Evolutionary conservation across 2,329 filamentous ascomycete species (phyloP).

Genomic region (Laburnicola sp.): DNA sequence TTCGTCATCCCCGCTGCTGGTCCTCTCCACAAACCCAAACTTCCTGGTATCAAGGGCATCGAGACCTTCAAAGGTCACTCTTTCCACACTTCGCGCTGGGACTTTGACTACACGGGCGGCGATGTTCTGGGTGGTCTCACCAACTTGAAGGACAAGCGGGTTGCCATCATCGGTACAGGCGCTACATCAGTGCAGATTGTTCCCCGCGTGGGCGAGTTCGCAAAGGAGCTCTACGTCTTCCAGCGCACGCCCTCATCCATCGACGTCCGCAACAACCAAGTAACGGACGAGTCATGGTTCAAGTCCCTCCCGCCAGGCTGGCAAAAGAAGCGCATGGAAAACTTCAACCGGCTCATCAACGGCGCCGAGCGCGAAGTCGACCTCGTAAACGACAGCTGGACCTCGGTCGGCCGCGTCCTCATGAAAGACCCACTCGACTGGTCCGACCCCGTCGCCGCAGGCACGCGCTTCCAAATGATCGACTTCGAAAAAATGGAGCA

Average conservation of each 20-base stretch:
- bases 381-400: conserved; percentile 57
- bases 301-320: conserved; percentile 48
- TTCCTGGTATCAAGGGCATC: conserved; percentile 32
- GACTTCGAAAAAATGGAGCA: conserved; percentile 47
- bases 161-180: conserved; percentile 48
- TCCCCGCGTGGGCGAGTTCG: conserved; percentile 45
- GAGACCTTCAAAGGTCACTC: conserved; percentile 26
- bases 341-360: conserved; percentile 49
- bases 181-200: conserved; percentile 50
- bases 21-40: conserved; percentile 48
- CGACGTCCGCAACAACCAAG: conserved; percentile 28
- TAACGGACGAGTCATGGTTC: conserved; percentile 21
- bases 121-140: conserved; percentile 33
- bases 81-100: conserved; percentile 54
- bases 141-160: conserved; percentile 41
- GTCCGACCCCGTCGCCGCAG: conserved; percentile 17
- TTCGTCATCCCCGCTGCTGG: conserved; percentile 50
- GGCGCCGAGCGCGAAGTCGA: conserved; percentile 39
- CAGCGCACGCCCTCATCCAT: conserved; percentile 50
- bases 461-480: conserved; percentile 24
- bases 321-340: conserved; percentile 53
- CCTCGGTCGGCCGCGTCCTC: conserved; percentile 31
- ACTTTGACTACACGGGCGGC: conserved; percentile 50
- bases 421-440: conserved; percentile 14
- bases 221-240: conserved; percentile 46